Evolutionary conservation across 2,329 filamentous ascomycete species (phyloP), one percentile per base, ranked within the genome.

Genomic region (Aspergillus melleus): DNA sequence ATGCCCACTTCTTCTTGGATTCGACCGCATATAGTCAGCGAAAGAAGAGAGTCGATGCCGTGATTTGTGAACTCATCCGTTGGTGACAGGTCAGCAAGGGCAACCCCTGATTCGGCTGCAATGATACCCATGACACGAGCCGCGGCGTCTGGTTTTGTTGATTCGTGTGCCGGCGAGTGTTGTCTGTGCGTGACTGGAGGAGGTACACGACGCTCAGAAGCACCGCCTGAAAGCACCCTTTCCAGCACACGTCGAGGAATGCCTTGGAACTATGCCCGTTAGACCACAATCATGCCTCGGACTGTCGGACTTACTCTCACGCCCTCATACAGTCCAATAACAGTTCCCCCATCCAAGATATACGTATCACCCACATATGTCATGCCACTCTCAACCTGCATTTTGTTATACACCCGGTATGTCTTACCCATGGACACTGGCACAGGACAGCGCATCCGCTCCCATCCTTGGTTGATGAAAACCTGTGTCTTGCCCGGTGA

Each of bases 381-480:
- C 64, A 85, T 84, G 61, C 80, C 77, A 22, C 70, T 66, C 65
- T 74, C 76, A 24, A 73, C 74, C 63, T 86, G 81, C 85, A 88
- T 88, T 68, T 84, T 82, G 55, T 87, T 85, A 67, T 87, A 87
- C 44, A 84, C 85, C 62, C 80, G 81, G 67, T 87, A 86, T 59
- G 81, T 83, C 68, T 80, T 79, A 62, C 80, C 79, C 3, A 79
- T 73, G 30, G 81, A 80, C 44, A 85, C 76, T 61, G 79, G 76
- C 69, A 82, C 81, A 49, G 84, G 75, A 66, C 84, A 82, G 64
- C 83, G 84, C 78, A 88, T 83, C 3, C 81, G 83, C 53, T 81
- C 81, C 85, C 85, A 87, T 42, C 85, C 85, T 66, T 87, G 85
- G 36, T 84, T 86, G 63, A 87, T 84, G 72, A 84, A 87, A 60